Conservation (phyloP, 2,329 filamentous ascomycete species). For the Curvularia sp. region DNA sequence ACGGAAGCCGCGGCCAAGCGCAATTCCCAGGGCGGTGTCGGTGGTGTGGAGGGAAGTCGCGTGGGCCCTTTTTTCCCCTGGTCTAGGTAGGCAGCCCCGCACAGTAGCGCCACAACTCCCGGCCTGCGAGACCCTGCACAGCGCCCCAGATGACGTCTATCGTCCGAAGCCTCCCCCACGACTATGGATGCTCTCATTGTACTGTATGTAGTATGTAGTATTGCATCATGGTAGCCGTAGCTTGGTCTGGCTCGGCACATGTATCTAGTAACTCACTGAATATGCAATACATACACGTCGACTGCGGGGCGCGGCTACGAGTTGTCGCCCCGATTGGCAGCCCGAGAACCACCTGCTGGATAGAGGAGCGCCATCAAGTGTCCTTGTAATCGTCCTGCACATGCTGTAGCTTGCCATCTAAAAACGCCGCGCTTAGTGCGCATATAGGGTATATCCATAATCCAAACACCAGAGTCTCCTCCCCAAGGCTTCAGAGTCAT, state of each 20-base stretch:
- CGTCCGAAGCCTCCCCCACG: neutral
- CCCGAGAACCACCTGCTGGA: constrained; percentile 10
- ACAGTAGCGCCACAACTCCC: constrained; percentile 17
- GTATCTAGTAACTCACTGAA: constrained; percentile 10
- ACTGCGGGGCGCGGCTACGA: constrained; percentile 17
- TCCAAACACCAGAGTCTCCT: constrained; percentile 5
- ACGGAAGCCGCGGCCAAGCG: constrained; percentile 8
- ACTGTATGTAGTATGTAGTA: too few relatives aligned
- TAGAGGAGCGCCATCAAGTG: neutral
- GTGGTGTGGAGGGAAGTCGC: constrained; percentile 25
- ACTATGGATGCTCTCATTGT: neutral
- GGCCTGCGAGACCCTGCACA: constrained; percentile 13
- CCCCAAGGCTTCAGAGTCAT: constrained; percentile 14
- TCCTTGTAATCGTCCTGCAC: neutral
- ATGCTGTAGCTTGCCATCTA: neutral
- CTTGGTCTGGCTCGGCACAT: constrained; percentile 13
- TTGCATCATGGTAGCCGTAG: too few relatives aligned
- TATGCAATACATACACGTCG: constrained; percentile 19
- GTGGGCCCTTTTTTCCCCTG: constrained; percentile 25
- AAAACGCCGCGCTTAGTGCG: constrained; percentile 17
- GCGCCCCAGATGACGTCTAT: constrained; percentile 25
- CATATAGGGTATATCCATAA: constrained; percentile 19
- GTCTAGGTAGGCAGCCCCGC: constrained; percentile 17
- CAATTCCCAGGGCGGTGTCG: constrained; percentile 6
- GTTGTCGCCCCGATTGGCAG: constrained; percentile 19